Percentiles rank a stretch among this genome's conserved stretches.
Conservation (phyloP, 129 eudicot species). For the Logfia minima region DNA sequence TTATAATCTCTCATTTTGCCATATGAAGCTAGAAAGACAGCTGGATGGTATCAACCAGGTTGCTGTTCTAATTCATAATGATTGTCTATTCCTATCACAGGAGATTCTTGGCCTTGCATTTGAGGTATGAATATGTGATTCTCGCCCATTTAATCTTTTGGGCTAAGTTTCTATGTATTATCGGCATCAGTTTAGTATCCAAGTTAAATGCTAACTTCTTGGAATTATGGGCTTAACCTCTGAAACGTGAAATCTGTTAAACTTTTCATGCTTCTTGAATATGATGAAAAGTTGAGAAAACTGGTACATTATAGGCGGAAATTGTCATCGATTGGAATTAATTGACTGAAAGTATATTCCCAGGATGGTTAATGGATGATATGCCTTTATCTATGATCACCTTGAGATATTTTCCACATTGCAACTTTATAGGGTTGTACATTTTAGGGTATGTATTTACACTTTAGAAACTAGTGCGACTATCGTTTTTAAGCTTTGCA, state of each 20-base stretch:
- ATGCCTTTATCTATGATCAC: background rate
- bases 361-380: slow-evolving; percentile 46
- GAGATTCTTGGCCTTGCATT: slow-evolving; percentile 91
- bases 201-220: background rate
- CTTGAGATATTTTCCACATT: background rate
- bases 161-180: background rate
- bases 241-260: background rate
- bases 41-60: slow-evolving; percentile 93
- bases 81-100: slow-evolving; percentile 80
- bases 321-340: background rate
- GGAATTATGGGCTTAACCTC: slow-evolving; percentile 6
- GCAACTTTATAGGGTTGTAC: background rate
- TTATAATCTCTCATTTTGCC: slow-evolving; percentile 36
- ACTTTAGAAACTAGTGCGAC: background rate
- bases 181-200: background rate
- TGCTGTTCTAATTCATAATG: slow-evolving; percentile 95
- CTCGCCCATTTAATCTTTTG: background rate
- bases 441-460: no score
- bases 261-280: background rate
- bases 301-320: background rate
- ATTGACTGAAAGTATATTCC: background rate
- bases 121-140: slow-evolving; percentile 55
- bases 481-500: background rate
- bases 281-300: background rate
- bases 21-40: slow-evolving; percentile 88